A percentile compares a stretch with the other conserved stretches of the same genome.
Evolutionary conservation across 2,329 filamentous ascomycete genomes (phyloP).

Genomic region (Raffaelea ambrosiae): DNA sequence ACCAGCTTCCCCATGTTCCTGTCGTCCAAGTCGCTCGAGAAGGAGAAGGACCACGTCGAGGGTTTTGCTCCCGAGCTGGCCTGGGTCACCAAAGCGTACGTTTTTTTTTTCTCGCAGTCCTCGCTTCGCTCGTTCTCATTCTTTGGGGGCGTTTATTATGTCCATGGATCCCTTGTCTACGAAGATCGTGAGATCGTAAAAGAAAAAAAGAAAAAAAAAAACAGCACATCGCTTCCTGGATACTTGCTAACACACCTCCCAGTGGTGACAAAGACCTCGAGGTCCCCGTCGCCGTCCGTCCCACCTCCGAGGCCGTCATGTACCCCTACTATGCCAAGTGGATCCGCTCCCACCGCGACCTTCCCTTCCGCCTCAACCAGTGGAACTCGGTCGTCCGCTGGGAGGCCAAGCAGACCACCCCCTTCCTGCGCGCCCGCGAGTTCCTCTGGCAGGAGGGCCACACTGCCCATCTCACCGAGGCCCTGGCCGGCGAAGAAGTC

Average conservation of each 20-base stretch:
- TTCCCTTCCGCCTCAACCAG: slow-evolving; percentile 90
- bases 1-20: slow-evolving; percentile 96
- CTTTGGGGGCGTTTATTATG: no score
- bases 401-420: slow-evolving; percentile 91
- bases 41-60: slow-evolving; percentile 94
- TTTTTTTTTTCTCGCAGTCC: slow-evolving; percentile 10
- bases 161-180: no score
- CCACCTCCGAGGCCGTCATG: slow-evolving; percentile 73
- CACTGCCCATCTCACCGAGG: slow-evolving; percentile 76
- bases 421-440: slow-evolving; percentile 84
- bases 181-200: no score
- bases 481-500: slow-evolving; percentile 76
- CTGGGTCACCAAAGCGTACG: slow-evolving; percentile 77
- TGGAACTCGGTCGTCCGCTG: slow-evolving; percentile 87
- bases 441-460: slow-evolving; percentile 99
- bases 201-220: no score
- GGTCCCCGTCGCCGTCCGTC: slow-evolving; percentile 60
- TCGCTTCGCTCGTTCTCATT: neutral
- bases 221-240: neutral
- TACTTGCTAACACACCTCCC: slow-evolving; percentile 4
- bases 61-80: slow-evolving; percentile 93
- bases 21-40: slow-evolving; percentile 76
- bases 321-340: slow-evolving; percentile 94
- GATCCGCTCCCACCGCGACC: slow-evolving; percentile 92
- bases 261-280: slow-evolving; percentile 91